Evolutionary conservation across 495 filamentous ascomycete species (phyloP).

Genomic region (Neurospora sp.): DNA sequence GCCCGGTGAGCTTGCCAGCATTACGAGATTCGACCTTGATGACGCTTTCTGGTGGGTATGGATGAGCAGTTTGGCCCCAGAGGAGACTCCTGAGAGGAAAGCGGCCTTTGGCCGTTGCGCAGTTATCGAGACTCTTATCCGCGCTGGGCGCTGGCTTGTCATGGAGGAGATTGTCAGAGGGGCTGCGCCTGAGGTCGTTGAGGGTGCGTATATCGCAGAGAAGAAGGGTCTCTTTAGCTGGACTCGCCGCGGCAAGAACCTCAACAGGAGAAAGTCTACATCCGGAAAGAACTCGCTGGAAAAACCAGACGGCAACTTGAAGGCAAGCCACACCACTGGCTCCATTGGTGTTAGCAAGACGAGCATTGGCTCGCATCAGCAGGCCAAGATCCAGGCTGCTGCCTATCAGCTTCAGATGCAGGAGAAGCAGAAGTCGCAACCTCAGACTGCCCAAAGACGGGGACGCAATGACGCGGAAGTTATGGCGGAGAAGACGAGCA

Average conservation of each 20-base stretch:
- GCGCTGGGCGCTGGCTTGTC: constrained; percentile 77
- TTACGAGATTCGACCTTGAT: constrained; percentile 75
- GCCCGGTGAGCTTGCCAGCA: constrained; percentile 89
- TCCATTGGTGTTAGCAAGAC: constrained; percentile 62
- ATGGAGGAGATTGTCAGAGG: constrained; percentile 96
- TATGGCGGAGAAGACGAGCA: constrained; percentile 70
- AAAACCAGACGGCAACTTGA: constrained; percentile 18
- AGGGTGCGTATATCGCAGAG: constrained; percentile 80
- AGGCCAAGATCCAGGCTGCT: constrained; percentile 83
- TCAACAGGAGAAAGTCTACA: constrained; percentile 60
- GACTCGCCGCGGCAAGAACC: constrained; percentile 55
- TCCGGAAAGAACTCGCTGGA: constrained; percentile 33
- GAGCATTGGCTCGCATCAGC: constrained; percentile 84
- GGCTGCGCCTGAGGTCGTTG: constrained; percentile 74
- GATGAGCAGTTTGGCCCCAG: constrained; percentile 90
- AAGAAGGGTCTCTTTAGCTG: constrained; percentile 90
- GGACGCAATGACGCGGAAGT: constrained; percentile 45
- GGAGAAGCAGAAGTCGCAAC: constrained; percentile 49
- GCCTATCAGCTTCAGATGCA: constrained; percentile 62
- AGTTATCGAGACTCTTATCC: constrained; percentile 77
- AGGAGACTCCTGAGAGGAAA: constrained; percentile 72
- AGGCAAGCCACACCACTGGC: constrained; percentile 19
- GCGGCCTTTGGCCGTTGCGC: constrained; percentile 91
- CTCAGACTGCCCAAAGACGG: constrained; percentile 30
- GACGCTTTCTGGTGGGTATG: constrained; percentile 99